Conservation (phyloP, 169 alveolate genomes). For the Eimeria necatrix region DNA sequence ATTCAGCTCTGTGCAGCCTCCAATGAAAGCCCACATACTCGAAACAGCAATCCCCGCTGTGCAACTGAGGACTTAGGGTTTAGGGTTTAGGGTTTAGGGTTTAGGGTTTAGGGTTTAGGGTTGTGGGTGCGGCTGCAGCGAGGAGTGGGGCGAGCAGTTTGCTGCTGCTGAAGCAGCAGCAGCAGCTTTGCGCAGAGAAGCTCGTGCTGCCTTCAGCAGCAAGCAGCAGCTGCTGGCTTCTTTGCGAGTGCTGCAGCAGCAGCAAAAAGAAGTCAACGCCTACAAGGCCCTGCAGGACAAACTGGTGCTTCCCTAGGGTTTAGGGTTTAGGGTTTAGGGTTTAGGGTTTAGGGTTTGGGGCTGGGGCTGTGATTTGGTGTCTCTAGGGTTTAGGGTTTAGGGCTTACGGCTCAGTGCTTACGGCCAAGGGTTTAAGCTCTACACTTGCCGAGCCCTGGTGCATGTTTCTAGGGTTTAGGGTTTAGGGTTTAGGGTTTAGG, state of each 20-base stretch:
- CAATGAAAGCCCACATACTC: no score
- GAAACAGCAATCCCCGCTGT: no score
- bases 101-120: neutral
- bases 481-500: conserved; percentile 1
- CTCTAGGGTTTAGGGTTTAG: neutral
- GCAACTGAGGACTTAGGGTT: neutral
- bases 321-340: neutral
- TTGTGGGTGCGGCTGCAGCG: conserved; percentile 51
- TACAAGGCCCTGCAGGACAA: neutral
- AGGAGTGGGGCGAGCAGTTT: conserved; percentile 41
- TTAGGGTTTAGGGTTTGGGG: neutral
- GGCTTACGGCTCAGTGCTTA: no score
- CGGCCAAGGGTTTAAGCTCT: no score
- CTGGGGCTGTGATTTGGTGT: neutral
- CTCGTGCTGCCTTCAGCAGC: conserved; percentile 56
- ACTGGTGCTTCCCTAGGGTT: neutral
- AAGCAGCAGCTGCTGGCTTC: conserved; percentile 51
- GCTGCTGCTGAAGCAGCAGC: conserved; percentile 38
- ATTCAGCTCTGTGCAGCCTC: no score
- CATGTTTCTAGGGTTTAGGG: no score
- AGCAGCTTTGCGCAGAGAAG: conserved; percentile 31
- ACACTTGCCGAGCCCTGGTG: no score
- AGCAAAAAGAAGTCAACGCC: neutral
- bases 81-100: neutral
- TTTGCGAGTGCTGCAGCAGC: conserved; percentile 36